Conservation (phyloP, 176 grass and related monocot species). For the Hordeum marinum region DNA sequence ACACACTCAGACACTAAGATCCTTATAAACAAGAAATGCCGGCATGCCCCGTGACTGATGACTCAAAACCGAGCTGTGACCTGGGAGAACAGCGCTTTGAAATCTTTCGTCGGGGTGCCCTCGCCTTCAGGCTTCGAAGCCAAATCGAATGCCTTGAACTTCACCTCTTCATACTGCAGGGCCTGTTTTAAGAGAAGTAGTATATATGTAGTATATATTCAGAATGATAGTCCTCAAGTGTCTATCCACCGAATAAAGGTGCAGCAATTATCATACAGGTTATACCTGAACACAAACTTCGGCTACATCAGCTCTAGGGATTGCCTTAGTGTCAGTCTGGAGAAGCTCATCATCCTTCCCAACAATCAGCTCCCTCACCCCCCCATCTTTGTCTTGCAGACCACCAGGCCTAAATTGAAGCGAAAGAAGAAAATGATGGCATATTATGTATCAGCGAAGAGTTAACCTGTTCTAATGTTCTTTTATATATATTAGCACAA, state of each 20-base stretch:
- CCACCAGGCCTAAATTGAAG: conserved; percentile 64
- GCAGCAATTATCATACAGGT: background rate
- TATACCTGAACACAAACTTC: conserved; percentile 89
- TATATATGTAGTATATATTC: no score
- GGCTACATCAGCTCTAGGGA: conserved; percentile 87
- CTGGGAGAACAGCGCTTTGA: conserved; percentile 50
- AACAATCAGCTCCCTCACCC: conserved; percentile 63
- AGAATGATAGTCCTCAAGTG: background rate
- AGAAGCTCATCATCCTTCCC: conserved; percentile 89
- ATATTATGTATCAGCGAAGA: background rate
- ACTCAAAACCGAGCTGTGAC: conserved; percentile 51
- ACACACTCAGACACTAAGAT: background rate
- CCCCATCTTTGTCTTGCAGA: conserved; percentile 73
- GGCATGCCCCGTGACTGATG: background rate
- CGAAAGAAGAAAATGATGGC: background rate
- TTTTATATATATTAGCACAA: background rate
- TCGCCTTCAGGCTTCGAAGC: conserved; percentile 71
- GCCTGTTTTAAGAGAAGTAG: conserved; percentile 45
- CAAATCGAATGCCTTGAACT: conserved; percentile 93
- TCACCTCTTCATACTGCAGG: conserved; percentile 65
- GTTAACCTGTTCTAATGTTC: background rate
- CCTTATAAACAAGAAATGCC: background rate
- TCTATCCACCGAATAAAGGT: background rate
- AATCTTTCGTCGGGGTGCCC: conserved; percentile 68
- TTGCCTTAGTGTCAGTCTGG: conserved; percentile 69